These are phyloP conservation scores for Jasminum sambac DNA, from an alignment of 257 asterid genomes.

Conservation along the genomic window DNA sequence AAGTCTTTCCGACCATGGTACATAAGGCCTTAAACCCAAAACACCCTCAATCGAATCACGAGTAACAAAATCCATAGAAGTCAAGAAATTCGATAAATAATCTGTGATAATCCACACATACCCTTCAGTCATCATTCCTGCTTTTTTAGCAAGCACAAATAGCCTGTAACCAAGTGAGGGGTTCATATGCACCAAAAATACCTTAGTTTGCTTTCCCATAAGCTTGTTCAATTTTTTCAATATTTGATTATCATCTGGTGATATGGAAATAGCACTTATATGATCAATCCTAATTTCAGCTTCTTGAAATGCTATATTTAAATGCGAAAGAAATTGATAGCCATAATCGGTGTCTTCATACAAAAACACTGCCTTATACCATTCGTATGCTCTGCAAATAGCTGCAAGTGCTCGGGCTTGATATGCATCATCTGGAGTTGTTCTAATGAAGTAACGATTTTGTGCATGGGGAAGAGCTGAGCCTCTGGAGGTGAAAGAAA, in stretches of 20 bases:
- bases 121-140: background rate
- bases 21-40: conserved; percentile 33
- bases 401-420: conserved; percentile 46
- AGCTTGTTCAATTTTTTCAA: conserved; percentile 5
- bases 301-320: conserved; percentile 32
- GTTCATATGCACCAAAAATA: background rate
- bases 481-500: conserved; percentile 30
- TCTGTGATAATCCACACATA: background rate
- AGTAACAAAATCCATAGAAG: conserved; percentile 22
- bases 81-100: conserved; percentile 25
- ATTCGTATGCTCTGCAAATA: conserved; percentile 36
- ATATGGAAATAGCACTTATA: conserved; percentile 27
- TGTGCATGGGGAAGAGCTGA: background rate
- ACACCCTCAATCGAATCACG: conserved; percentile 35
- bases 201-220: background rate
- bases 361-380: conserved; percentile 40
- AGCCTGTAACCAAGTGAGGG: conserved; percentile 10
- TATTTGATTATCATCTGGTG: conserved; percentile 21
- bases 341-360: conserved; percentile 42
- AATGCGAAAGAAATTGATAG: conserved; percentile 30
- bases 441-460: conserved; percentile 22
- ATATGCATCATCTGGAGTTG: conserved; percentile 26
- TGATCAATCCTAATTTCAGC: conserved; percentile 20
- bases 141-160: background rate
- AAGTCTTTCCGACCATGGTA: conserved; percentile 21